These are phyloP conservation scores for Falciphora oryzae DNA, from an alignment of 2,329 filamentous ascomycete species.

Conservation along the genomic window DNA sequence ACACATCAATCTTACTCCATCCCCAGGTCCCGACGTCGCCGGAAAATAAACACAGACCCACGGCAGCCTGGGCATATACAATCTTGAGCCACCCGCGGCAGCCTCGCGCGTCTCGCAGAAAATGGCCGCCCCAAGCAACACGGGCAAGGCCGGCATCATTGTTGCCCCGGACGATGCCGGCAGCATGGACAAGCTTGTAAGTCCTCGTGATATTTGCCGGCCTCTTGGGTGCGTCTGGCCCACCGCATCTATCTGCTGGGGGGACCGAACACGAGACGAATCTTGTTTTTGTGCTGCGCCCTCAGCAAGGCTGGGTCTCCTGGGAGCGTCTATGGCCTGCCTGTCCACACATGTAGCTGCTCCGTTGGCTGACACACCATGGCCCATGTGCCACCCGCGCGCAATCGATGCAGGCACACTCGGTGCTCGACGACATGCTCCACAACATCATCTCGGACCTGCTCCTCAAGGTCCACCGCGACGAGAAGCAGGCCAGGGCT, in stretches of 20 bases:
- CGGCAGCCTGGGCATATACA: not conserved
- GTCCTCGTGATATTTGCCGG: constrained; percentile 20
- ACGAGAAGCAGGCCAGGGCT: constrained; percentile 71
- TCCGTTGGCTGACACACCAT: constrained; percentile 8
- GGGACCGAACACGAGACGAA: not conserved
- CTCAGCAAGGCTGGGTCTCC: not conserved
- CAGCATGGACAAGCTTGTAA: constrained; percentile 55
- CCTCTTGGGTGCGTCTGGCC: not conserved
- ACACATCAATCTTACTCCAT: not conserved
- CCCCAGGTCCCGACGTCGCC: not conserved
- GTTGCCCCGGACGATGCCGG: constrained; percentile 45
- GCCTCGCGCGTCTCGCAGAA: not conserved
- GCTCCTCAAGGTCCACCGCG: constrained; percentile 66
- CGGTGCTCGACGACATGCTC: constrained; percentile 67
- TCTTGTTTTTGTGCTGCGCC: not conserved
- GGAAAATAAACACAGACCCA: not conserved
- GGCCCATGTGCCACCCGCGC: constrained; percentile 5
- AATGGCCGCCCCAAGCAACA: constrained; percentile 17
- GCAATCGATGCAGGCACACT: constrained; percentile 43
- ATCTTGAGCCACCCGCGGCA: not conserved
- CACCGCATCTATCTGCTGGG: not conserved
- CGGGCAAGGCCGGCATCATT: constrained; percentile 53
- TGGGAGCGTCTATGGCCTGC: not conserved
- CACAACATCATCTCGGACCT: constrained; percentile 74
- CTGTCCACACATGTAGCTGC: constrained; percentile 4